Base-by-base conservation (phyloP, 2,329 filamentous ascomycete species). In the Tothia fuscella region DNA sequence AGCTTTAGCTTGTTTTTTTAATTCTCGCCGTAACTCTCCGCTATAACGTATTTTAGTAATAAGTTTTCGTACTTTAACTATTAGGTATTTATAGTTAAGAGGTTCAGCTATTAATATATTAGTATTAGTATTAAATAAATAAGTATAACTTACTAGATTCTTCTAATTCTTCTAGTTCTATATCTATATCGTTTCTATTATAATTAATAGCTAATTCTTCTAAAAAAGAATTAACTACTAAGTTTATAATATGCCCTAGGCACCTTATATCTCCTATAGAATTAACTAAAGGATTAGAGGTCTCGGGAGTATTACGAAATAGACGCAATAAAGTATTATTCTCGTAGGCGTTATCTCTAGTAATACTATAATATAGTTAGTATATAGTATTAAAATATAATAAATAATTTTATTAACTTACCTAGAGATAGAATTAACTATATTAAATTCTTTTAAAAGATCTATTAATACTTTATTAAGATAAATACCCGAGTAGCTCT, bases 141-240 rank as follows among this genome's bases (percentile, higher is more conserved):
- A 34, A 34, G 14, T 9, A 9, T 34, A 34, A 19, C 17, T 19
- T 34, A 34, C 17, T 34, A 34, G 12, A 19, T 9, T 16, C 17
- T 9, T 16, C 17, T 10, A 19, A 7, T 9, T 7, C 14, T 34
- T 34, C 9, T 9, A 16, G 7, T 9, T 34, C 17, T 10, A n/a
- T n/a, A 9, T 29, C 26, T 29, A 29, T 9, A 29, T 29, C n/a
- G 9, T 29, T n/a, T 29, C 26, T 29, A 29, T 29, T 29, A 29
- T 29, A 29, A n/a, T 29, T 29, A 29, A 29, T 29, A 29, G 26
- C 26, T 29, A 29, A 29, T n/a, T 29, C 26, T 29, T 29, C 26
- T 29, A 29, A n/a, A 29, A 29, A 29, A 29, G 26, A 29, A 29
- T 29, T 29, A 29, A 29, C 26, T 29, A 29, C 26, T 29, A 29